Conservation (phyloP, 2,329 filamentous ascomycete species). For the Cyphellophora attinorum region DNA sequence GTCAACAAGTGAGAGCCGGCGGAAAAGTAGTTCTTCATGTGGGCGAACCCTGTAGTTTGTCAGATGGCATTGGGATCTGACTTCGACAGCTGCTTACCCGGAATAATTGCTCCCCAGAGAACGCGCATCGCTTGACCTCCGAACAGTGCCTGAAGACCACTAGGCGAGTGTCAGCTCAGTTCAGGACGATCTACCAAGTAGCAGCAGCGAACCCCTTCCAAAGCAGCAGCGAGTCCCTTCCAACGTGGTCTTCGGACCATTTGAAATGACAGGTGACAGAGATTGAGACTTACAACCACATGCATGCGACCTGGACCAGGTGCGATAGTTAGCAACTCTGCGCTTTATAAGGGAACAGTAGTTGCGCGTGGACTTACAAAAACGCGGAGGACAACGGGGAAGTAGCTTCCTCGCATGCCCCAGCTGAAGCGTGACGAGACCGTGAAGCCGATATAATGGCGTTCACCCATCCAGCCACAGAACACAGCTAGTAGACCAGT, state of each 20-base stretch:
- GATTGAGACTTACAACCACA: no score
- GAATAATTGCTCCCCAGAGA: slow-evolving; percentile 10
- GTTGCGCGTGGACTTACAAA: no score
- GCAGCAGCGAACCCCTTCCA: no score
- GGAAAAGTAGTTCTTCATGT: slow-evolving; percentile 20
- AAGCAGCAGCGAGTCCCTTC: no score
- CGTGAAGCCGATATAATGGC: neutral
- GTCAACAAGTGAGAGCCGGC: slow-evolving; percentile 18
- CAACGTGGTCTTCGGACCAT: no score
- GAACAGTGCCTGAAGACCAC: neutral
- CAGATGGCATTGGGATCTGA: no score
- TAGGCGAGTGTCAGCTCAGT: no score
- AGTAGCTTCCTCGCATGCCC: neutral
- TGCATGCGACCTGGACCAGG: no score
- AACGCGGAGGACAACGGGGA: neutral
- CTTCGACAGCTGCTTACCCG: slow-evolving; percentile 8
- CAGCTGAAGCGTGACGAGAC: neutral
- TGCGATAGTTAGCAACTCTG: no score
- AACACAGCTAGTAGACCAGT: neutral
- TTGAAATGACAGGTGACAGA: no score
- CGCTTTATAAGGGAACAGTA: no score
- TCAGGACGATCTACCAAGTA: no score
- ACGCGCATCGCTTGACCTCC: neutral
- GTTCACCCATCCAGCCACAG: neutral
- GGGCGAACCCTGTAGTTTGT: slow-evolving; percentile 13